A percentile compares a stretch with the other conserved stretches of the same genome.
These are phyloP conservation scores for Salvia sclarea DNA, from an alignment of 305 asterid genomes.

Conservation along the genomic window DNA sequence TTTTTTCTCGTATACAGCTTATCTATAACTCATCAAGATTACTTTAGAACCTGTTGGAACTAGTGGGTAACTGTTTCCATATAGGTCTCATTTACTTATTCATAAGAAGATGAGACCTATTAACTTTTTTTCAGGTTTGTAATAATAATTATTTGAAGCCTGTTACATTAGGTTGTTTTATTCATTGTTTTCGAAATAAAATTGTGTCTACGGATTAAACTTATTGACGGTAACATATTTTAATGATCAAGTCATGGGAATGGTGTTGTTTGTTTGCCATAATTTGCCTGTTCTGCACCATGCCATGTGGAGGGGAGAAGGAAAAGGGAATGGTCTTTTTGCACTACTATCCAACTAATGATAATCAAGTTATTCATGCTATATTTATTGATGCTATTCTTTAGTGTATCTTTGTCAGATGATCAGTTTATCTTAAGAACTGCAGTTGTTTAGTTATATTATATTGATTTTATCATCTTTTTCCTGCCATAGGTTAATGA, in stretches of 20 bases:
- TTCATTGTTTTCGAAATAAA: neutral
- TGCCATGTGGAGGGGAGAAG: neutral
- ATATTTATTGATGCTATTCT: neutral
- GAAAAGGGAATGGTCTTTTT: neutral
- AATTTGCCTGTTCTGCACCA: neutral
- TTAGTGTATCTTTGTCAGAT: conserved; percentile 3
- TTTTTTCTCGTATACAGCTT: neutral
- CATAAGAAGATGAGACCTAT: conserved; percentile 1
- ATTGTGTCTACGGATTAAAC: neutral
- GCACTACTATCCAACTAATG: neutral
- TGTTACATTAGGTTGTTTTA: neutral
- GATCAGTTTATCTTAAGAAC: neutral
- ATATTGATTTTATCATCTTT: conserved; percentile 16
- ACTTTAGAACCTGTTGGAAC: conserved; percentile 1
- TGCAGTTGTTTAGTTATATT: conserved; percentile 12
- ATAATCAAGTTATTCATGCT: neutral
- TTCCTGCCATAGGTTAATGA: conserved; percentile 40
- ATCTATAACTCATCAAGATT: conserved; percentile 11
- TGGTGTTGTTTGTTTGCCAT: neutral
- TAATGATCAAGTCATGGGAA: conserved; percentile 10
- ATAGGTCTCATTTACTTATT: neutral
- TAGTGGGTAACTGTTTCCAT: neutral
- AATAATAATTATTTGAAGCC: neutral
- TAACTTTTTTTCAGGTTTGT: neutral
- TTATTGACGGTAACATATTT: neutral